Base-by-base conservation (phyloP, 495 filamentous ascomycete species). In the Neurospora sp. region DNA sequence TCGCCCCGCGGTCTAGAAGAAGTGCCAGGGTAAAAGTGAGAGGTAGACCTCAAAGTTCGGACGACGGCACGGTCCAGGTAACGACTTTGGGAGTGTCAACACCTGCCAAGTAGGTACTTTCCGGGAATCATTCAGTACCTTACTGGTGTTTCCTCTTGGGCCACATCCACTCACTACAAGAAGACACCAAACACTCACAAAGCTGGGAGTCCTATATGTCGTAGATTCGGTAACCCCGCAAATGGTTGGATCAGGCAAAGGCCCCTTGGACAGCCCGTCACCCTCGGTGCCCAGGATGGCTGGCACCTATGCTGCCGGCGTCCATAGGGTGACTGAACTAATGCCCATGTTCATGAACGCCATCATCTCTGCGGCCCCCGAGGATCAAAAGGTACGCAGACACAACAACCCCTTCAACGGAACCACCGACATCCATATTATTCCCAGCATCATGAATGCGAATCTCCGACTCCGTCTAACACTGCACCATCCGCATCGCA, bases 221-320 rank as follows among this genome's bases (percentile, higher is more conserved):
- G 93, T 99, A 96, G 96, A 98, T 88, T 97, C 94, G 88, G 94
- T 99, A 90, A 94, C 94, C 81, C 81, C 92, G 96, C 84, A 93
- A 94, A 84, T 99, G 96, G 94, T 89, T 97, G 89, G 94, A 99
- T 82, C 91, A 92, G 82, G 96, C 96, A 75, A 94, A 93, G 82
- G 89, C 90, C 76, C 76, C 88, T 91, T 74, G 93, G 93, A 74
- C 94, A 98, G 82, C 85, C 90, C 72, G 86, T 94, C 78, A 92
- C 91, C 80, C 88, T 87, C 77, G 85, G 88, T 78, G 92, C 94
- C 73, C 87, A 89, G 73, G 93, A n/a, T n/a, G n/a, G n/a, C n/a
- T n/a, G n/a, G 96, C 75, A 98, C 95, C 69, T 97, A 89, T 85
- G 93, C 93, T 81, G 94, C 94, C 73, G 96, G 94, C 76, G 94